Percentiles rank a stretch among this genome's conserved stretches.
phyloP scores from a whole-genome alignment of 2,329 filamentous ascomycete genomes.

The Colletotrichum sp. region DNA sequence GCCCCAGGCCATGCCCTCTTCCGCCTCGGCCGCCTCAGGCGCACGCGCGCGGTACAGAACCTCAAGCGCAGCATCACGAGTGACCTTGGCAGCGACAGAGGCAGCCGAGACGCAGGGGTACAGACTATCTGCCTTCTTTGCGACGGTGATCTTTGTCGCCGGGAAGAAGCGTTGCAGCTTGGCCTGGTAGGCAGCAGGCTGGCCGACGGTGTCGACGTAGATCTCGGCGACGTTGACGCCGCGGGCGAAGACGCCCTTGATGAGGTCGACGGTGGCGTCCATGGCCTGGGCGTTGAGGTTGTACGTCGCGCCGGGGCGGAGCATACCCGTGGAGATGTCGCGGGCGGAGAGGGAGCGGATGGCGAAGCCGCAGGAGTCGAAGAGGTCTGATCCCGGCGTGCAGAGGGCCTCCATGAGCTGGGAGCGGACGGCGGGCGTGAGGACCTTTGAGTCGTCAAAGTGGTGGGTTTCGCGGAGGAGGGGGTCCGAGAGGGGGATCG shows the following conservation, averaged over 20 bases:
- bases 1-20: constrained; percentile 71
- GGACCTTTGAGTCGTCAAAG: constrained; percentile 95
- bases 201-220: constrained; percentile 94
- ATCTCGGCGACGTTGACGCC: constrained; percentile 88
- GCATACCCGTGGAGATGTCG: constrained; percentile 82
- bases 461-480: constrained; percentile 80
- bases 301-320: constrained; percentile 69
- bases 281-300: constrained; percentile 97
- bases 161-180: constrained; percentile 87
- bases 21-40: constrained; percentile 33
- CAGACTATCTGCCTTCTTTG: constrained; percentile 90
- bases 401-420: constrained; percentile 74
- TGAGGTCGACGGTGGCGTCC: constrained; percentile 86
- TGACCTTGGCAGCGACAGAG: constrained; percentile 95
- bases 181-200: constrained; percentile 81
- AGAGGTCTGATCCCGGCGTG: constrained; percentile 57
- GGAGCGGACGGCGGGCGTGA: constrained; percentile 81
- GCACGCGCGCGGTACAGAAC: constrained; percentile 66
- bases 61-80: constrained; percentile 87
- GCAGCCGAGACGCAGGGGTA: constrained; percentile 94
- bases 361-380: constrained; percentile 78
- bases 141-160: constrained; percentile 74
- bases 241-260: constrained; percentile 74
- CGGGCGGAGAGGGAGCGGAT: constrained; percentile 80
- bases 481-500: constrained; percentile 70